Conservation (phyloP, 352 stramenopile genomes). For the Chrysophaeum taylorii region DNA sequence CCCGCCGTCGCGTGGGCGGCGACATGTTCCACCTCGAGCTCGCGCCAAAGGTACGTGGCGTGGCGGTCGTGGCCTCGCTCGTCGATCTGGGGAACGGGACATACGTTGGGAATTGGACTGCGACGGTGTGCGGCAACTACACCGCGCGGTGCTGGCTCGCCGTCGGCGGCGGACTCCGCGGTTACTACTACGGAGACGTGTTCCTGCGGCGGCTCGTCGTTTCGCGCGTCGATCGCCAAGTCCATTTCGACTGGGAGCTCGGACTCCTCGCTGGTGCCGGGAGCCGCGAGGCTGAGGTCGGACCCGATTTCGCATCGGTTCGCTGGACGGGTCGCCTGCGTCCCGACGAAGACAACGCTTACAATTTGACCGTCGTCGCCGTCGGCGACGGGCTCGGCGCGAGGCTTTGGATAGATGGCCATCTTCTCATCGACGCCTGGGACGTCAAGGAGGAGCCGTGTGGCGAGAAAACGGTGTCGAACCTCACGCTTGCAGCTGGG, state of each 20-base stretch:
- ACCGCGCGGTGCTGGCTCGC: conserved; percentile 32
- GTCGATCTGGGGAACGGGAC: conserved; percentile 14
- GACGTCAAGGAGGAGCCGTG: conserved; percentile 4
- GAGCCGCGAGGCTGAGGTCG: conserved; percentile 4
- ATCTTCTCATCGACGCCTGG: conserved; percentile 40
- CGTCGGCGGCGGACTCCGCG: conserved; percentile 31
- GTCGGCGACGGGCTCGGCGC: conserved; percentile 31
- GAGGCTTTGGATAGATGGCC: conserved; percentile 38
- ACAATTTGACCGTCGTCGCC: conserved; percentile 34
- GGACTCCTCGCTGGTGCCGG: conserved; percentile 24
- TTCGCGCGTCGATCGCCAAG: conserved; percentile 30
- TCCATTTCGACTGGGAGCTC: conserved; percentile 40
- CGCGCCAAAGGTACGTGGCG: background rate
- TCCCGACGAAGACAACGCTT: conserved; percentile 19
- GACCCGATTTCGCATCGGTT: conserved; percentile 37
- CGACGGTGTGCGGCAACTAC: conserved; percentile 36
- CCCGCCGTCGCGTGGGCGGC: conserved; percentile 17
- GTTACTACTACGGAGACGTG: conserved; percentile 37
- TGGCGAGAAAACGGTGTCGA: too few species aligned
- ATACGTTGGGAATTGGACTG: conserved; percentile 12
- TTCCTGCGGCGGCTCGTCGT: conserved; percentile 30
- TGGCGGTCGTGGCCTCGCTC: background rate
- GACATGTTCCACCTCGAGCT: conserved; percentile 31
- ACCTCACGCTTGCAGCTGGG: too few species aligned
- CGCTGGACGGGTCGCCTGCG: conserved; percentile 36